Conservation (phyloP, 1,139 yeast genomes). For the Saccharomycopsis hybrid region DNA sequence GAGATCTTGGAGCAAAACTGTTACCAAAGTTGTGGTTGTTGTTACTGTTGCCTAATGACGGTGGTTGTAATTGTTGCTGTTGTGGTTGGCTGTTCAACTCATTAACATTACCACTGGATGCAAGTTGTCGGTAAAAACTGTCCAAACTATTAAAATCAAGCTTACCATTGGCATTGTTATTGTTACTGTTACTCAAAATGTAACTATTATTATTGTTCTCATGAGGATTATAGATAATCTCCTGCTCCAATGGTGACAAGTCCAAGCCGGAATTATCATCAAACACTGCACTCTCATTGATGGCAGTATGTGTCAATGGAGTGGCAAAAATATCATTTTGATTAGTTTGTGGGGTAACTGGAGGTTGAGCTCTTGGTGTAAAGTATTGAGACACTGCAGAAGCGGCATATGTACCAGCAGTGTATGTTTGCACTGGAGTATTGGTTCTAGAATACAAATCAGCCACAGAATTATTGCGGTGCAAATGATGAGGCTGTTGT, state of each 20-base stretch:
- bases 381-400: constrained; percentile 5
- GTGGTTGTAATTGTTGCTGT: too few species aligned
- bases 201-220: constrained; percentile 2
- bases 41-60: background rate
- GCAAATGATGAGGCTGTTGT: background rate
- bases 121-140: constrained; percentile 6
- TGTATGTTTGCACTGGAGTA: constrained; percentile 4
- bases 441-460: constrained; percentile 11
- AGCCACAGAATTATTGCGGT: constrained; percentile 2
- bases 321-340: constrained; percentile 16
- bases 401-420: constrained; percentile 4
- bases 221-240: constrained; percentile 2
- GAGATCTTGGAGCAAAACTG: constrained; percentile 17
- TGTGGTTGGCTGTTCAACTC: too few species aligned
- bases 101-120: background rate
- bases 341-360: constrained; percentile 17
- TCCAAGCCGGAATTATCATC: constrained; percentile 14
- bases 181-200: constrained; percentile 4
- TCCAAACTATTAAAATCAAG: constrained; percentile 13
- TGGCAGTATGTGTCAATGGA: constrained; percentile 17
- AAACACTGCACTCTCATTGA: background rate
- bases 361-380: constrained; percentile 6
- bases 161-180: constrained; percentile 2
- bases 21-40: background rate
- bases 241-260: constrained; percentile 19